These are phyloP conservation scores for Primulina huaijiensis DNA, from an alignment of 257 asterid species.

Conservation along the genomic window DNA sequence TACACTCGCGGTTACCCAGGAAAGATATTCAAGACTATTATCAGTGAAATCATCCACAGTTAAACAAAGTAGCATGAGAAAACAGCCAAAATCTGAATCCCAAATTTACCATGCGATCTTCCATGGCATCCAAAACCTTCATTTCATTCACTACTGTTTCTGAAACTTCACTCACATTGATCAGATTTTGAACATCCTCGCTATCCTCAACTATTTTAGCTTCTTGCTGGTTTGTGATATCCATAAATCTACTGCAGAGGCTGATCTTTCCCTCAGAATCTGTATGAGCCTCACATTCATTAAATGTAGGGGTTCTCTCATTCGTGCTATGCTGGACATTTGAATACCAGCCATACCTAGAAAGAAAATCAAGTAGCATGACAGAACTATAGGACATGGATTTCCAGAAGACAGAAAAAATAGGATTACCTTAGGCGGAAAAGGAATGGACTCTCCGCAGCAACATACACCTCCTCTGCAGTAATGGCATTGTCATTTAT, in stretches of 20 bases:
- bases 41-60: constrained; percentile 10
- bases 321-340: constrained; percentile 33
- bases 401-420: constrained; percentile 18
- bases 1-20: constrained; percentile 9
- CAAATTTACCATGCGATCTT: constrained; percentile 41
- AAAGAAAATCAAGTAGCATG: constrained; percentile 22
- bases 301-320: constrained; percentile 35
- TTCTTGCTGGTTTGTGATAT: constrained; percentile 27
- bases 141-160: constrained; percentile 35
- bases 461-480: constrained; percentile 63
- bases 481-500: constrained; percentile 46
- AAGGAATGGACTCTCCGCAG: constrained; percentile 55
- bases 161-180: constrained; percentile 32
- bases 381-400: constrained; percentile 2
- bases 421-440: constrained; percentile 73
- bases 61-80: constrained; percentile 14
- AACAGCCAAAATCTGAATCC: constrained; percentile 7
- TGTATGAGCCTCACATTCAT: constrained; percentile 28
- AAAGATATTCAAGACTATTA: neutral
- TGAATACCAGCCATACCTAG: constrained; percentile 81
- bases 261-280: constrained; percentile 33
- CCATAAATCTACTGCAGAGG: constrained; percentile 28
- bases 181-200: constrained; percentile 30
- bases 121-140: constrained; percentile 28
- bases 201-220: constrained; percentile 27